Evolutionary conservation across 441 rosid genomes (phyloP).

Genomic region (Arabidopsis lyrata): DNA sequence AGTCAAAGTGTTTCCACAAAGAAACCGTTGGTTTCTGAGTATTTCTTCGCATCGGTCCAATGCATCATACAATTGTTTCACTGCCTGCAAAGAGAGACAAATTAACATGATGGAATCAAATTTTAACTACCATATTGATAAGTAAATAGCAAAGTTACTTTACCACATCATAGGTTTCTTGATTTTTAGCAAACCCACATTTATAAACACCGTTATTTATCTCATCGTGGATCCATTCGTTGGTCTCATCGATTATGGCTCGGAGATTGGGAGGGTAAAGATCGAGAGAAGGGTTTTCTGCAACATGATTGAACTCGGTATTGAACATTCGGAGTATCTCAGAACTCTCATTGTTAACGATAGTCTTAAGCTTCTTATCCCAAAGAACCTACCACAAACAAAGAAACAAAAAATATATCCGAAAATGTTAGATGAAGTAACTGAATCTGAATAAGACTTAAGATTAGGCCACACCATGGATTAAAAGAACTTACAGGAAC

Average conservation of each 20-base stretch:
- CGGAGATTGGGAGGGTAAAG: slow-evolving; percentile 66
- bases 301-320: slow-evolving; percentile 71
- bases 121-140: neutral
- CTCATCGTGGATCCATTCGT: slow-evolving; percentile 71
- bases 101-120: neutral
- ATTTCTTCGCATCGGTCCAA: slow-evolving; percentile 83
- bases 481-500: slow-evolving; percentile 73
- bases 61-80: slow-evolving; percentile 62
- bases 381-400: slow-evolving; percentile 65
- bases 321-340: slow-evolving; percentile 38
- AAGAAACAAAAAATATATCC: neutral
- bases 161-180: slow-evolving; percentile 74
- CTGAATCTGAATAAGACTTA: neutral
- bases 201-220: slow-evolving; percentile 87
- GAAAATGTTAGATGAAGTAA: neutral
- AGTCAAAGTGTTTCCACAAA: slow-evolving; percentile 69
- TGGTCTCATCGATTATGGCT: slow-evolving; percentile 64
- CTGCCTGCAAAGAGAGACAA: slow-evolving; percentile 54
- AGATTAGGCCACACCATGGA: neutral
- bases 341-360: slow-evolving; percentile 24
- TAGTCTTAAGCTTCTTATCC: slow-evolving; percentile 91
- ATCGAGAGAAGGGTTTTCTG: slow-evolving; percentile 71
- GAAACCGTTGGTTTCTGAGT: slow-evolving; percentile 70
- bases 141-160: neutral
- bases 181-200: slow-evolving; percentile 92